Conservation (phyloP, 2,329 filamentous ascomycete species). For the Trichoderma afroharzianum region DNA sequence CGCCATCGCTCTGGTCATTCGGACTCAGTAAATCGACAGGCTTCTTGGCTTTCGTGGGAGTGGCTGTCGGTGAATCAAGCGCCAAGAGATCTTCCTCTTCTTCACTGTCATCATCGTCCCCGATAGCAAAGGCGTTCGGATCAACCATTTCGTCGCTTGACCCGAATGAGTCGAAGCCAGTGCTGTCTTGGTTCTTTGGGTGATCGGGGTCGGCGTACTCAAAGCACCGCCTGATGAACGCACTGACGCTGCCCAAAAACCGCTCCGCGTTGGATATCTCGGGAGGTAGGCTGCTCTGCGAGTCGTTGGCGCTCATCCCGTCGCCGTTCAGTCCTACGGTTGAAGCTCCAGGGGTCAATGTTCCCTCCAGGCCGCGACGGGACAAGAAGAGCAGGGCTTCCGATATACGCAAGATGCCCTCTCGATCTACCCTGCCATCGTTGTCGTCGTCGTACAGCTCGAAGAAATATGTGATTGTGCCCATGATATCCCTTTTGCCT, state of each 20-base stretch:
- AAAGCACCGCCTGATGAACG: constrained; percentile 93
- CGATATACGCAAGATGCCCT: constrained; percentile 91
- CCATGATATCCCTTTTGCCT: constrained; percentile 94
- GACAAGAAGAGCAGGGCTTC: constrained; percentile 92
- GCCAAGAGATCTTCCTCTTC: constrained; percentile 62
- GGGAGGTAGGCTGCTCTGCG: constrained; percentile 38
- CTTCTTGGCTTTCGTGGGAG: constrained; percentile 42
- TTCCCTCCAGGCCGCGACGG: constrained; percentile 76
- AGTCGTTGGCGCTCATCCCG: constrained; percentile 28
- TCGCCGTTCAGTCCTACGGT: constrained; percentile 49
- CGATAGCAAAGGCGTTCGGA: constrained; percentile 65
- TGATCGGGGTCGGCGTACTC: constrained; percentile 96
- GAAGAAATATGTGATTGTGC: constrained; percentile 96
- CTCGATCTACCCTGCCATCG: constrained; percentile 87
- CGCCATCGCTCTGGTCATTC: constrained; percentile 21
- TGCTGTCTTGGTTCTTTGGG: constrained; percentile 54
- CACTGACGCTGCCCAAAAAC: constrained; percentile 88
- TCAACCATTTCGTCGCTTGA: constrained; percentile 28
- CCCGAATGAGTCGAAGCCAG: constrained; percentile 20
- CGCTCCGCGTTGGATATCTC: constrained; percentile 73
- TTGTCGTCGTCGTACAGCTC: constrained; percentile 92
- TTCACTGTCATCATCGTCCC: constrained; percentile 65
- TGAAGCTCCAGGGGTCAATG: constrained; percentile 62
- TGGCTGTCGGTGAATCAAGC: constrained; percentile 47
- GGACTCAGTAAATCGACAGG: constrained; percentile 38